Conservation (phyloP, 2,329 filamentous ascomycete species). For the Fusarium nodosum region DNA sequence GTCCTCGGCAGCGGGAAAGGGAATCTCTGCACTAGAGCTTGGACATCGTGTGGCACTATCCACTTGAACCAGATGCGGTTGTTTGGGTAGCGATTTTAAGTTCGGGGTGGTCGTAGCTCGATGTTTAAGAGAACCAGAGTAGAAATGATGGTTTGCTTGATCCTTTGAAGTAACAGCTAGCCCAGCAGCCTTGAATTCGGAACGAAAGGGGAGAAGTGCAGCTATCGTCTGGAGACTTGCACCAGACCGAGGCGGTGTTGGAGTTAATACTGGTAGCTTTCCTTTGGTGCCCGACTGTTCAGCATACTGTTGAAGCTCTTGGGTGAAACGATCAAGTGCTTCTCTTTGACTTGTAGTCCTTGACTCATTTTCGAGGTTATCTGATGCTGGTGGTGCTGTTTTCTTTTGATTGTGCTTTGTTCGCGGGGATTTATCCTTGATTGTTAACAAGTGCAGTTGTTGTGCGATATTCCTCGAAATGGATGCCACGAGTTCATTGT, state of each 20-base stretch:
- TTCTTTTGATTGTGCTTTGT: background rate
- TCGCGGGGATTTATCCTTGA: slow-evolving; percentile 33
- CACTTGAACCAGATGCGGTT: slow-evolving; percentile 45
- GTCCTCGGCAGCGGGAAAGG: slow-evolving; percentile 50
- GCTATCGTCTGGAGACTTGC: slow-evolving; percentile 65
- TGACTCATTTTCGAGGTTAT: slow-evolving; percentile 48
- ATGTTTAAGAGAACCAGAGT: slow-evolving; percentile 19
- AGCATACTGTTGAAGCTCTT: slow-evolving; percentile 51
- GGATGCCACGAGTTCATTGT: slow-evolving; percentile 60
- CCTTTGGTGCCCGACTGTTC: slow-evolving; percentile 56
- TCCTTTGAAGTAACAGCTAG: slow-evolving; percentile 68
- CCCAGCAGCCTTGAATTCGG: slow-evolving; percentile 67
- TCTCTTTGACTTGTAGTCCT: slow-evolving; percentile 60
- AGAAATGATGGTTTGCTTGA: slow-evolving; percentile 54
- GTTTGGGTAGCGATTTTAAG: slow-evolving; percentile 5
- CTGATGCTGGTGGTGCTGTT: slow-evolving; percentile 8
- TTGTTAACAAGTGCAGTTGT: slow-evolving; percentile 59
- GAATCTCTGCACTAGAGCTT: slow-evolving; percentile 52
- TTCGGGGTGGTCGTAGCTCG: slow-evolving; percentile 20
- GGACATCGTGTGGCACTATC: slow-evolving; percentile 49
- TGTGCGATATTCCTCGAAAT: slow-evolving; percentile 62
- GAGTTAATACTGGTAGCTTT: slow-evolving; percentile 56
- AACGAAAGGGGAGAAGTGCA: slow-evolving; percentile 66
- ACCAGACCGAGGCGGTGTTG: slow-evolving; percentile 58
- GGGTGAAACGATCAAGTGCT: slow-evolving; percentile 56